Evolutionary conservation across 257 asterid species (phyloP).

Genomic region (Capsicum pubescens): DNA sequence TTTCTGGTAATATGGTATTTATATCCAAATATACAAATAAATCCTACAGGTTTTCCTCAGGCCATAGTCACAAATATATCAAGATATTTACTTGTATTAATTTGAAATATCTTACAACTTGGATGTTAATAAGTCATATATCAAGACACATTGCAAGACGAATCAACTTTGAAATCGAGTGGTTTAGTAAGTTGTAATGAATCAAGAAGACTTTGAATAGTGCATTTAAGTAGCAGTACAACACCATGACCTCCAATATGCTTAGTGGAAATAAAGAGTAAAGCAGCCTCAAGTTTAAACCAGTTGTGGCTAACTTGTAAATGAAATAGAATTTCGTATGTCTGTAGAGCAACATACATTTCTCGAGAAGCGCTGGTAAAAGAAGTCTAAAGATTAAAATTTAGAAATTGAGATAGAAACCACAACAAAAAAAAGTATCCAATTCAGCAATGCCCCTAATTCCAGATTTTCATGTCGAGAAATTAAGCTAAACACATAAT

Average conservation of each 20-base stretch:
- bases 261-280: background rate
- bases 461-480: background rate
- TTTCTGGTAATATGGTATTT: background rate
- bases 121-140: too few relatives aligned
- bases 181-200: too few relatives aligned
- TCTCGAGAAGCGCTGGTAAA: background rate
- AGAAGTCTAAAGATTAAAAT: background rate
- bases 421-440: background rate
- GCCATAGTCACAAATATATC: too few relatives aligned
- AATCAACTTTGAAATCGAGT: background rate
- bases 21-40: background rate
- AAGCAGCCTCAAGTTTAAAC: background rate
- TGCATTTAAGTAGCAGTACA: too few relatives aligned
- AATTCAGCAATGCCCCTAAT: background rate
- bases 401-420: background rate
- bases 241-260: too few relatives aligned
- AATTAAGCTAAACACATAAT: background rate
- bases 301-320: background rate
- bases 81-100: too few relatives aligned
- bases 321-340: background rate
- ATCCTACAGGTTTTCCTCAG: background rate
- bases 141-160: background rate
- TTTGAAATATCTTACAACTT: background rate
- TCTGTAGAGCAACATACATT: background rate
- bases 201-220: too few relatives aligned